Evolutionary conservation across 192 early-diverging fungal species (phyloP).

Genomic region (Coemansia sp.): DNA sequence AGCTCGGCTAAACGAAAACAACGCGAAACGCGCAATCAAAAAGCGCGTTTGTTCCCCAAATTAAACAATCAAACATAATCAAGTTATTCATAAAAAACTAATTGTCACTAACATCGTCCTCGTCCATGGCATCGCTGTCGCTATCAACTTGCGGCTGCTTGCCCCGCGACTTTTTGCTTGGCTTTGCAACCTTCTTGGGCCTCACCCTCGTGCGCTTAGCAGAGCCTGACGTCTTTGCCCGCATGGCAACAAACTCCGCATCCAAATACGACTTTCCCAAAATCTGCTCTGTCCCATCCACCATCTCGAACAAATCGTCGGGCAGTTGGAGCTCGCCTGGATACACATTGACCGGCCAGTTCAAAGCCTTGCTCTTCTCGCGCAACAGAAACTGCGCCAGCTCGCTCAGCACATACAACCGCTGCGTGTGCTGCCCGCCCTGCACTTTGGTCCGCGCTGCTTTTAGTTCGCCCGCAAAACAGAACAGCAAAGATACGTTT

Average conservation of each 20-base stretch:
- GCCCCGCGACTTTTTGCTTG: slow-evolving; percentile 4
- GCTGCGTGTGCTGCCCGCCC: slow-evolving; percentile 37
- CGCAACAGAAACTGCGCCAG: slow-evolving; percentile 77
- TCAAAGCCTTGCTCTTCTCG: slow-evolving; percentile 66
- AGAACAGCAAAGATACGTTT: slow-evolving; percentile 82
- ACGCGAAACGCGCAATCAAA: not conserved
- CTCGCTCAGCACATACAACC: slow-evolving; percentile 83
- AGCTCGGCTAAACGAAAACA: too few relatives aligned
- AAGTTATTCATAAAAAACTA: not conserved
- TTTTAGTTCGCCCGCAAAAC: slow-evolving; percentile 76
- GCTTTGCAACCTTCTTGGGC: not conserved
- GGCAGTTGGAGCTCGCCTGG: slow-evolving; percentile 69
- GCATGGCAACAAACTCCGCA: slow-evolving; percentile 33
- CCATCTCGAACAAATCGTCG: slow-evolving; percentile 63
- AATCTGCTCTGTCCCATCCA: slow-evolving; percentile 15
- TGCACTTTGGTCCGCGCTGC: slow-evolving; percentile 6
- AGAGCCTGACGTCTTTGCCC: slow-evolving; percentile 16
- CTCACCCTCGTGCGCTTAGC: slow-evolving; percentile 1
- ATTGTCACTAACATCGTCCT: slow-evolving; percentile 10
- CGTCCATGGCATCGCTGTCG: slow-evolving; percentile 18
- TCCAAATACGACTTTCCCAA: slow-evolving; percentile 24
- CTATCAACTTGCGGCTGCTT: not conserved
- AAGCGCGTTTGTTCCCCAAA: not conserved
- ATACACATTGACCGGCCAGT: slow-evolving; percentile 82
- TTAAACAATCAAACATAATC: too few relatives aligned